Conservation (phyloP, 345 rosid species). For the Corchorus capsularis region DNA sequence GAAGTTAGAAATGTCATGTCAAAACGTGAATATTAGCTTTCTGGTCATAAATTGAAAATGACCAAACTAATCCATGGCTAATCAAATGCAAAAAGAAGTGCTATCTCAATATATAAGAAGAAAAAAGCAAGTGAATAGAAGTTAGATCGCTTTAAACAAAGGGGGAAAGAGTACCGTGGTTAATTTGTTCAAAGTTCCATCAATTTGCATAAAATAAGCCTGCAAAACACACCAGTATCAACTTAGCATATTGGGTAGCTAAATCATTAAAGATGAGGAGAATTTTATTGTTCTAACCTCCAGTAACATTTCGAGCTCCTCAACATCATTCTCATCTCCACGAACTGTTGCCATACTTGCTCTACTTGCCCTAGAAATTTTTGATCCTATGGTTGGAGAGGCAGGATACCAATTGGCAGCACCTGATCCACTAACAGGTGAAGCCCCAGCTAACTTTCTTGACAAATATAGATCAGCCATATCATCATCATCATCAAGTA, state of each 20-base stretch:
- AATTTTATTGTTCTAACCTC: conserved; percentile 52
- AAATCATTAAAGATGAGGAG: conserved; percentile 14
- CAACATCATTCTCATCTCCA: conserved; percentile 95
- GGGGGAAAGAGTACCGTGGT: conserved; percentile 50
- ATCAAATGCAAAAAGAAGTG: not conserved
- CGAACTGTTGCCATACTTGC: conserved; percentile 78
- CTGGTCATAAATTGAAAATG: not conserved
- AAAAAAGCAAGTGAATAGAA: not conserved
- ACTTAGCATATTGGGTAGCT: conserved; percentile 3
- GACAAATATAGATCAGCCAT: conserved; percentile 98
- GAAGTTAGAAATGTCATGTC: not conserved
- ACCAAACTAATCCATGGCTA: not conserved
- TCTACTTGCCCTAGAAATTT: conserved; percentile 92
- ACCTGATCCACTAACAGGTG: conserved; percentile 75
- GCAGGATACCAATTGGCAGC: conserved; percentile 74
- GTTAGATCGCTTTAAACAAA: not conserved
- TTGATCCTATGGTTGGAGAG: conserved; percentile 90
- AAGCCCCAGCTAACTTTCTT: conserved; percentile 70
- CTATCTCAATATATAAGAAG: not conserved
- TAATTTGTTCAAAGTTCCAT: conserved; percentile 85
- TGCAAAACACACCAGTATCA: conserved; percentile 35
- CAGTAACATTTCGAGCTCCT: conserved; percentile 97
- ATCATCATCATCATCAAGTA: conserved; percentile 96
- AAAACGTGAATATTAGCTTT: not conserved
- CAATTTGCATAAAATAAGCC: conserved; percentile 98